phyloP scores from a whole-genome alignment of 2,329 filamentous ascomycete genomes.

The Xylaria hypoxylon region DNA sequence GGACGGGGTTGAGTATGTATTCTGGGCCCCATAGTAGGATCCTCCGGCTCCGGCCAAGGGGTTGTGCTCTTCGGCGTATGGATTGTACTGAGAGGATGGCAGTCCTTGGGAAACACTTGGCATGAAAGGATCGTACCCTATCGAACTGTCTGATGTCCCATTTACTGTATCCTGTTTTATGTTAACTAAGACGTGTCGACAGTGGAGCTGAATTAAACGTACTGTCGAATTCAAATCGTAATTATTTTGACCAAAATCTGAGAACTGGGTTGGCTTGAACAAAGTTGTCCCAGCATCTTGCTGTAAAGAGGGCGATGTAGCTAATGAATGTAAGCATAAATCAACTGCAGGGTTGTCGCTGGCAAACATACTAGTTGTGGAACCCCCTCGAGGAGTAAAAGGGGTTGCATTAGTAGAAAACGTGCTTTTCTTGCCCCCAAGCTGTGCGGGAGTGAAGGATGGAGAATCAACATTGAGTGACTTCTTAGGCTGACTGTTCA shows the following conservation, averaged over 20 bases:
- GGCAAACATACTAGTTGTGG: conserved; percentile 42
- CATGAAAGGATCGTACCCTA: conserved; percentile 74
- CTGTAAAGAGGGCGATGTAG: conserved; percentile 55
- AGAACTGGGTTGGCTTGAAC: conserved; percentile 68
- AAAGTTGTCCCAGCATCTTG: conserved; percentile 58
- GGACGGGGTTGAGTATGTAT: conserved; percentile 62
- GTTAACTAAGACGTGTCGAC: conserved; percentile 36
- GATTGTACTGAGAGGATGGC: conserved; percentile 70
- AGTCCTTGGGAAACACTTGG: conserved; percentile 64
- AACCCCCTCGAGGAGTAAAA: conserved; percentile 77
- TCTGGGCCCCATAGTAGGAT: conserved; percentile 74
- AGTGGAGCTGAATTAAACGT: conserved; percentile 42
- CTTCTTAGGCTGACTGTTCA: conserved; percentile 69
- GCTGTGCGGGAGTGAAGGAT: conserved; percentile 82
- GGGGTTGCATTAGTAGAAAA: conserved; percentile 91
- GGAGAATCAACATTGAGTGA: conserved; percentile 95
- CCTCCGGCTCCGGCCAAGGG: conserved; percentile 67
- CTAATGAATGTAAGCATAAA: conserved; percentile 41
- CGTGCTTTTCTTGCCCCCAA: conserved; percentile 73
- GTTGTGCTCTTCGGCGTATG: conserved; percentile 80
- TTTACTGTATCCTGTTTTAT: conserved; percentile 44
- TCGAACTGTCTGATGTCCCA: conserved; percentile 47
- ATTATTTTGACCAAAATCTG: conserved; percentile 68
- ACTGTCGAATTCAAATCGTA: conserved; percentile 66
- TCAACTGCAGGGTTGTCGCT: conserved; percentile 5